These are phyloP conservation scores for Neurospora sp. DNA, from an alignment of 495 filamentous ascomycete species.

Conservation along the genomic window DNA sequence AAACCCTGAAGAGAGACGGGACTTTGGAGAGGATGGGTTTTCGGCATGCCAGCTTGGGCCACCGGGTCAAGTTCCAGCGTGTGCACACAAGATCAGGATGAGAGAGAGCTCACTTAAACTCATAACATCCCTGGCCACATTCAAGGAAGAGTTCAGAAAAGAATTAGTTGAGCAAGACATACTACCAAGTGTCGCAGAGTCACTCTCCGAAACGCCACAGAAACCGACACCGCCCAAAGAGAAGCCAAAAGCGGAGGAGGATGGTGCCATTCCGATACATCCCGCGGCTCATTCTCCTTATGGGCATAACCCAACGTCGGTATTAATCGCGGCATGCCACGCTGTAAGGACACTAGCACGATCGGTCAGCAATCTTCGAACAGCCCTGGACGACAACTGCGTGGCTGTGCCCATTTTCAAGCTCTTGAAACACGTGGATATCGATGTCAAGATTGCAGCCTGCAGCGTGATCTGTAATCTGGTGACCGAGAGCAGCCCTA, in stretches of 20 bases:
- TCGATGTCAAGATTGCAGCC: slow-evolving; percentile 78
- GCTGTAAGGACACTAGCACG: slow-evolving; percentile 67
- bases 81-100: slow-evolving; percentile 65
- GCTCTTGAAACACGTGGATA: slow-evolving; percentile 63
- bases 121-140: slow-evolving; percentile 64
- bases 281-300: slow-evolving; percentile 13
- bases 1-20: slow-evolving; percentile 12
- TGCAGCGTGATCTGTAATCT: slow-evolving; percentile 76
- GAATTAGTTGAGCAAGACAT: slow-evolving; percentile 70
- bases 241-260: slow-evolving; percentile 9
- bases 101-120: slow-evolving; percentile 71
- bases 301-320: slow-evolving; percentile 43
- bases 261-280: not conserved
- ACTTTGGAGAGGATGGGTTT: slow-evolving; percentile 10
- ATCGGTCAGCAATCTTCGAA: slow-evolving; percentile 73
- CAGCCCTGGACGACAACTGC: slow-evolving; percentile 75
- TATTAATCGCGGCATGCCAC: slow-evolving; percentile 79
- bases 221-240: slow-evolving; percentile 24
- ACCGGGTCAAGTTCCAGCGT: slow-evolving; percentile 49
- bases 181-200: slow-evolving; percentile 72
- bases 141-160: slow-evolving; percentile 80
- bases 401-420: slow-evolving; percentile 70
- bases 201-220: slow-evolving; percentile 51
- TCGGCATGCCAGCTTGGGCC: slow-evolving; percentile 42
- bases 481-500: slow-evolving; percentile 75